Evolutionary conservation across 495 filamentous ascomycete genomes (phyloP), one percentile per base, ranked within the genome.

Genomic region (Hyaloscypha bicolor): DNA sequence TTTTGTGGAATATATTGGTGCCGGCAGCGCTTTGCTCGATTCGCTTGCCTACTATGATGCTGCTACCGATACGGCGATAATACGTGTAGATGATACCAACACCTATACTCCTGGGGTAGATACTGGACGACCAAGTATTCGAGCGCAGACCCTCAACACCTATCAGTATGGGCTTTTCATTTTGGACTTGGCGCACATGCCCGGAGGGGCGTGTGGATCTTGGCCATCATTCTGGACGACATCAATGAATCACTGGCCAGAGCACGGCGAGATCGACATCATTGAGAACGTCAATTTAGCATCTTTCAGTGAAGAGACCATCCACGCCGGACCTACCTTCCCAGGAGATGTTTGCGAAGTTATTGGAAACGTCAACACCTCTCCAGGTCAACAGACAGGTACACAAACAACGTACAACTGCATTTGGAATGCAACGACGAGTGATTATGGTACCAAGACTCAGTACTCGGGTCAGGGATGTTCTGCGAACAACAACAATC

Each of bases 221-320:
- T 84, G 83, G 83, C 82, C 83, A 0, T 81, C 83, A 22, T 82
- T 81, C 69, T 61, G 59, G 59, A 61, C 59, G 1, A 45, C 59
- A 21, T 39, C 29, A 11, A 21, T 48, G 1, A 21, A 32, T 21
- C 79, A 87, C 59, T 97, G 93, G 93, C 93, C 92, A 1, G 75
- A 78, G 19, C 81, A 85, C 45, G 93, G 93, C 25, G 93, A 96
- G 77, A 93, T 96, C 68, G 93, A 96, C 81, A 93, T 96, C 71
- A 88, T 96, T 74, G 93, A 97, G 74, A 91, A 62, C 25, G 39
- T 55, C 42, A 39, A 62, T 35, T 6, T 37, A 6, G 52, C 51
- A 30, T 9, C 31, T 14, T 11, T 8, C 6, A 65, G 48, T 31
- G 22, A 21, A 30, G 9, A 58, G 63, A 58, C 63, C 9, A 35